Conservation (phyloP, 768 basidiomycete genomes). For the Fibroporia radiculosa region DNA sequence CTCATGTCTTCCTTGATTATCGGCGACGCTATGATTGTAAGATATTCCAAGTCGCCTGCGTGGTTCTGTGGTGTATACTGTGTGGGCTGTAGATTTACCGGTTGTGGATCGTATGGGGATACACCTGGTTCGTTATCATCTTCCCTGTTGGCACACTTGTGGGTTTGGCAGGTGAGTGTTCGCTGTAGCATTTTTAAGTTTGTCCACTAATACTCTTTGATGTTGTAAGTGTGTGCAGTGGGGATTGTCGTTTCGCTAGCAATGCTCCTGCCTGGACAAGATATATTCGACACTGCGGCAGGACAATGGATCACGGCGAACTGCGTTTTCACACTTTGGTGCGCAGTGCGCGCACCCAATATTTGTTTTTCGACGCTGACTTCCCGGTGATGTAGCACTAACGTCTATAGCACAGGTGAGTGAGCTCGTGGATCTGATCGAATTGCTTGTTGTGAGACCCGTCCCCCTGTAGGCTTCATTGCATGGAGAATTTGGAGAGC, state of each 20-base stretch:
- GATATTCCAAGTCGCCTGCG: not conserved
- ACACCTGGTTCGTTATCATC: not conserved
- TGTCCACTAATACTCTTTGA: not conserved
- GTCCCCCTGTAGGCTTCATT: not conserved
- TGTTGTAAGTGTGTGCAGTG: not conserved
- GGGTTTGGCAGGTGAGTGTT: not conserved
- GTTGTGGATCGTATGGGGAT: conserved; percentile 2
- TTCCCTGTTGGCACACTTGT: not conserved
- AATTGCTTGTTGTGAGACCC: not conserved
- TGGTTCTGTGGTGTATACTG: no score
- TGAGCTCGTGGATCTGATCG: not conserved
- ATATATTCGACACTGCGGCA: not conserved
- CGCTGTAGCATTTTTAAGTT: not conserved
- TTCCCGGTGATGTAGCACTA: not conserved
- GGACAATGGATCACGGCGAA: conserved; percentile 3
- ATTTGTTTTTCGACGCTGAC: no score
- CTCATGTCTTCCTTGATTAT: conserved; percentile 3
- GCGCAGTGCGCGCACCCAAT: not conserved
- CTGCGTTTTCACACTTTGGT: conserved; percentile 4
- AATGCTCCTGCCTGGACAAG: not conserved
- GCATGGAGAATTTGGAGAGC: conserved; percentile 1
- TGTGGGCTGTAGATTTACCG: not conserved
- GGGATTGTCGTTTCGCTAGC: not conserved
- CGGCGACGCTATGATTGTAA: conserved; percentile 1
- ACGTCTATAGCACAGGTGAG: conserved; percentile 2